phyloP scores from a whole-genome alignment of 139 green algal species.

The Chlorella vulgaris region DNA sequence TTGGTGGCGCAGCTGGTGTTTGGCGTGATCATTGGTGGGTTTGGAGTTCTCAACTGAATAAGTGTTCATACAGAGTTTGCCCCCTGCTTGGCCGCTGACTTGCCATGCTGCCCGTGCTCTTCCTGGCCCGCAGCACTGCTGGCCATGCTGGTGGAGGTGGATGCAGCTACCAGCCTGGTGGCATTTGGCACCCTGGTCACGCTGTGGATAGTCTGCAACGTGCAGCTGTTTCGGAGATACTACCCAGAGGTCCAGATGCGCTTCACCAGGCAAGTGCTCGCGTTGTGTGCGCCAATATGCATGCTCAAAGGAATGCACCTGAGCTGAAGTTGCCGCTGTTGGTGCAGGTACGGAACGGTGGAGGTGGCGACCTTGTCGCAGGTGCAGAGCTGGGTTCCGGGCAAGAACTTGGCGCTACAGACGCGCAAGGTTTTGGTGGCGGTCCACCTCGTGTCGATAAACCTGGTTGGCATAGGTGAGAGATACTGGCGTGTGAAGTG shows the following conservation, averaged over 20 bases:
- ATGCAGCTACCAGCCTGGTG: neutral
- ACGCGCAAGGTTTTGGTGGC: slow-evolving; percentile 5
- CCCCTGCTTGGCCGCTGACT: too few relatives aligned
- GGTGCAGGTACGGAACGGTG: slow-evolving; percentile 29
- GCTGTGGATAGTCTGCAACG: slow-evolving; percentile 42
- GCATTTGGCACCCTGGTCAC: slow-evolving; percentile 8
- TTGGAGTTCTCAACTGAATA: neutral
- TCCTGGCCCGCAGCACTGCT: slow-evolving; percentile 22
- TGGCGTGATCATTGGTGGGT: slow-evolving; percentile 39
- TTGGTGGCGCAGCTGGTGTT: slow-evolving; percentile 43
- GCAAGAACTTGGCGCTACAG: neutral
- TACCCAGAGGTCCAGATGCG: slow-evolving; percentile 43
- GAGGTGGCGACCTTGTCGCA: neutral
- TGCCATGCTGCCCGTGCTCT: neutral
- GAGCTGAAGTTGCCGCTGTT: neutral
- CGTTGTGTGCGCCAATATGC: neutral
- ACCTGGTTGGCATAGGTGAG: slow-evolving; percentile 4
- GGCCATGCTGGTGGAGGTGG: slow-evolving; percentile 29
- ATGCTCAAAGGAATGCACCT: too few relatives aligned
- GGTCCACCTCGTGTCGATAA: slow-evolving; percentile 24
- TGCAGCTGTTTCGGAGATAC: slow-evolving; percentile 38
- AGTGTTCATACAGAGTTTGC: too few relatives aligned
- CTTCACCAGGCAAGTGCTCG: slow-evolving; percentile 19
- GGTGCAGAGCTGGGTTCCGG: neutral
- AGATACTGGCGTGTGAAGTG: neutral